Evolutionary conservation across 2,329 filamentous ascomycete genomes (phyloP).

Genomic region (Fusarium proliferatum): DNA sequence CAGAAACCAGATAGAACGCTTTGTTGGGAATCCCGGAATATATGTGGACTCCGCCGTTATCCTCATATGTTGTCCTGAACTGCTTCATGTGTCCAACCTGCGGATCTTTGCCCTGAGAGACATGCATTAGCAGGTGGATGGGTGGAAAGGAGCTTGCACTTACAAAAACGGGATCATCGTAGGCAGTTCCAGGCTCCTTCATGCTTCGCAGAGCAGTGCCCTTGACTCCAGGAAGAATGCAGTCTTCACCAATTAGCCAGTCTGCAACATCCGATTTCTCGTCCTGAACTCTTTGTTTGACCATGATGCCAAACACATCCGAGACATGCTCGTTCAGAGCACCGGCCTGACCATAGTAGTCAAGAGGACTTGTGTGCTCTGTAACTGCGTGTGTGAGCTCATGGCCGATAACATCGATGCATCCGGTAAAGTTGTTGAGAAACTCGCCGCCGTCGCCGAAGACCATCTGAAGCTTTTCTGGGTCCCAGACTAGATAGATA

Average conservation of each 20-base stretch:
- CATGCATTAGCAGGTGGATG: neutral
- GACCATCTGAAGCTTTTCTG: constrained; percentile 62
- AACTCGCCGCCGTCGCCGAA: constrained; percentile 67
- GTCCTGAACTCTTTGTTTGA: constrained; percentile 63
- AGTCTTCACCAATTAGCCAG: constrained; percentile 66
- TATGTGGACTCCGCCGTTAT: constrained; percentile 66
- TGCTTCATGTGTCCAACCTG: constrained; percentile 61
- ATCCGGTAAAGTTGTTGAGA: constrained; percentile 62
- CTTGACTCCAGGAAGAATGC: constrained; percentile 62
- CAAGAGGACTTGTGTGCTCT: constrained; percentile 60
- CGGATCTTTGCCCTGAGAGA: constrained; percentile 60
- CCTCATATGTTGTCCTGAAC: constrained; percentile 54
- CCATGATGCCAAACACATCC: constrained; percentile 68
- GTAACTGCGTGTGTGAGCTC: constrained; percentile 68
- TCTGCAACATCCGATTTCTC: constrained; percentile 59
- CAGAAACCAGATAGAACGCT: constrained; percentile 63
- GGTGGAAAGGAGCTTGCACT: neutral
- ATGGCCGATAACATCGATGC: constrained; percentile 67
- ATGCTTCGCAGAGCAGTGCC: constrained; percentile 64
- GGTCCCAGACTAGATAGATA: constrained; percentile 60
- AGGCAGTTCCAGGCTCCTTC: constrained; percentile 65
- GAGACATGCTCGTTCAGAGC: constrained; percentile 68
- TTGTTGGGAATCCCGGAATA: constrained; percentile 69
- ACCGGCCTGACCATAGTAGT: constrained; percentile 63
- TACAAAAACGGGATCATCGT: constrained; percentile 62